Conservation (phyloP, 257 asterid species). For the Lithospermum erythrorhizon region DNA sequence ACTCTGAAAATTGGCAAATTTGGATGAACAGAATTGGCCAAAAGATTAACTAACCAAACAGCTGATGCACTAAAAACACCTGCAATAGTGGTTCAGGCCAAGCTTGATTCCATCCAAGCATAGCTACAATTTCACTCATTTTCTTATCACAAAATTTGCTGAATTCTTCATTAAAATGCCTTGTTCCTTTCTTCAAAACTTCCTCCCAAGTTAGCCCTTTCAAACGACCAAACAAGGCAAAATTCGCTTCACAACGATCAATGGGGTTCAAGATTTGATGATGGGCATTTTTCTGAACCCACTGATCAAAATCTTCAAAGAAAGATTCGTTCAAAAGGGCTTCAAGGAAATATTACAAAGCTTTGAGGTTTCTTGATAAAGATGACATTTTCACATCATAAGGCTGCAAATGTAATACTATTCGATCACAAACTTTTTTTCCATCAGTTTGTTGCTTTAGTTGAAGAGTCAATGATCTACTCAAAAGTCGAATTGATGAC, state of each 20-base stretch:
- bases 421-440: conserved; percentile 45
- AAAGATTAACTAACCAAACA: conserved; percentile 80
- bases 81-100: conserved; percentile 94
- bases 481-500: conserved; percentile 44
- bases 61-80: conserved; percentile 75
- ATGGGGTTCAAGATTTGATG: conserved; percentile 56
- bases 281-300: conserved; percentile 43
- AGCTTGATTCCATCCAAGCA: conserved; percentile 89
- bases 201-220: conserved; percentile 81
- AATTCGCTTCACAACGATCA: conserved; percentile 64
- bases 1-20: conserved; percentile 69
- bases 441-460: conserved; percentile 42
- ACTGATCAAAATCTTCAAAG: conserved; percentile 60
- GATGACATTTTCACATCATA: conserved; percentile 60
- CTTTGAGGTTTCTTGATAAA: conserved; percentile 52
- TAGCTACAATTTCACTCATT: conserved; percentile 59
- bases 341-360: conserved; percentile 50
- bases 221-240: conserved; percentile 42
- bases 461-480: conserved; percentile 51
- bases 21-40: conserved; percentile 88
- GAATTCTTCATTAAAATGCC: conserved; percentile 74
- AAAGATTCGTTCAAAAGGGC: conserved; percentile 61
- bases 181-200: conserved; percentile 71
- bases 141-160: conserved; percentile 69
- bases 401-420: conserved; percentile 58